Base-by-base conservation (phyloP, 2,329 filamentous ascomycete species). In the Ambrosiella xylebori region DNA sequence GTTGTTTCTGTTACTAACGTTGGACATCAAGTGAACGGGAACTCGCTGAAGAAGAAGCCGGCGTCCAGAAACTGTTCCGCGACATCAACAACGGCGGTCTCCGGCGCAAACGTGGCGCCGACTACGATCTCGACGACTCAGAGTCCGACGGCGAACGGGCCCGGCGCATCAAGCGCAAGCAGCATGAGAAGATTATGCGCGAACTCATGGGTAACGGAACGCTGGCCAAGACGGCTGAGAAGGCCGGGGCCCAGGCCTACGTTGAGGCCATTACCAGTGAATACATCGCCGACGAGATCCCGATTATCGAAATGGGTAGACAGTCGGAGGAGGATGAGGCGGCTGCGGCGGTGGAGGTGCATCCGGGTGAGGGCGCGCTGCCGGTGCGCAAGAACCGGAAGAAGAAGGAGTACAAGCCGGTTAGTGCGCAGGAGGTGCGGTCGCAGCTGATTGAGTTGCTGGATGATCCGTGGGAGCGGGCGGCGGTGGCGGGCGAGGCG, bases 101-200 rank as follows among this genome's bases (percentile, higher is more conserved):
- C 54, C 85, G 90, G 9, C 84, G 88, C 61, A 91, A 94, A 68
- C 83, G 86, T 66, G 86, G 84, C 62, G 78, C 86, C 67, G 86
- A 90, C 64, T 84, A 90, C 62, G 86, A 91, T 64, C 78, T 95
- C 19, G 90, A 88, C 4, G 93, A 97, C 68, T 91, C 88, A 1
- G 91, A 96, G 63, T 91, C 96, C 64, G 88, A 86, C 62, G 81
- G 85, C 15, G 86, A 91, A 65, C 80, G 85, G 37, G 80, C 82
- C 50, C 81, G 86, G 51, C 82, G 88, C 55, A 82, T 85, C 74
- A 95, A 94, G 74, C 84, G 88, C 56, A 79, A 84, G 44, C 88
- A 96, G 66, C 95, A 95, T 69, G 86, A 86, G 40, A 87, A 88
- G 71, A 94, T 95, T 85, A 85, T 89, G 59, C 89, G 88, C 68